Percentiles rank a stretch among this genome's conserved stretches.
Conservation (phyloP, 768 basidiomycete species). For the Lactarius tabidus region DNA sequence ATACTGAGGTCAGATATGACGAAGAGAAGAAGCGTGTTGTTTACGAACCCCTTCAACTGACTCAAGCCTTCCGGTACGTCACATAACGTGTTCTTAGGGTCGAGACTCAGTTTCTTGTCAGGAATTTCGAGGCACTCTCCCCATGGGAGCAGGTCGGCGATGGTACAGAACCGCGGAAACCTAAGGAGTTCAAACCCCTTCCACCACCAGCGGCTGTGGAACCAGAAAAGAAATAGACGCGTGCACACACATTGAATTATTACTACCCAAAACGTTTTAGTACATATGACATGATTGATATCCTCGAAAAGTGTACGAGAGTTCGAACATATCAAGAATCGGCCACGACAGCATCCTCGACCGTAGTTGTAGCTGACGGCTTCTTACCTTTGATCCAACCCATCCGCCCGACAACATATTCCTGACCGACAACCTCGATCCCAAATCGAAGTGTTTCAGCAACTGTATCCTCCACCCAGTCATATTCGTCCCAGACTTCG, state of each 20-base stretch:
- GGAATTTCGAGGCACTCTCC: constrained; percentile 89
- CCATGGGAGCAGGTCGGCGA: constrained; percentile 96
- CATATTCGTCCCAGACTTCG: constrained; percentile 83
- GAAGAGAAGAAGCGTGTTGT: constrained; percentile 97
- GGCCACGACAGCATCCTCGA: constrained; percentile 10
- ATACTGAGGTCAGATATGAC: constrained; percentile 96
- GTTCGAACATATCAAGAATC: constrained; percentile 10
- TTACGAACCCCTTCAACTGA: constrained; percentile 95
- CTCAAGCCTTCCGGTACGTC: constrained; percentile 91
- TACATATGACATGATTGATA: constrained; percentile 9
- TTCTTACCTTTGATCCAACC: constrained; percentile 55
- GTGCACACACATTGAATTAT: constrained; percentile 15
- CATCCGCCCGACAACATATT: constrained; percentile 84
- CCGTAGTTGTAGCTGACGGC: constrained; percentile 18
- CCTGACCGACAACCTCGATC: constrained; percentile 89
- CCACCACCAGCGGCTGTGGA: constrained; percentile 73
- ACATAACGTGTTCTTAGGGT: neutral
- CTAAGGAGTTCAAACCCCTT: constrained; percentile 71
- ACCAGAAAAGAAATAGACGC: constrained; percentile 67
- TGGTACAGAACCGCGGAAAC: constrained; percentile 51
- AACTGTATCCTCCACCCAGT: constrained; percentile 94
- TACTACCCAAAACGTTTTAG: neutral
- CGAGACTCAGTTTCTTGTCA: constrained; percentile 32
- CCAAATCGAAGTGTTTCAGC: constrained; percentile 82
- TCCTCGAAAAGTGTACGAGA: neutral